Percentiles rank a stretch among this genome's conserved stretches.
These are phyloP conservation scores for Leccinum disarticulatum DNA, from an alignment of 768 basidiomycete genomes.

Conservation along the genomic window DNA sequence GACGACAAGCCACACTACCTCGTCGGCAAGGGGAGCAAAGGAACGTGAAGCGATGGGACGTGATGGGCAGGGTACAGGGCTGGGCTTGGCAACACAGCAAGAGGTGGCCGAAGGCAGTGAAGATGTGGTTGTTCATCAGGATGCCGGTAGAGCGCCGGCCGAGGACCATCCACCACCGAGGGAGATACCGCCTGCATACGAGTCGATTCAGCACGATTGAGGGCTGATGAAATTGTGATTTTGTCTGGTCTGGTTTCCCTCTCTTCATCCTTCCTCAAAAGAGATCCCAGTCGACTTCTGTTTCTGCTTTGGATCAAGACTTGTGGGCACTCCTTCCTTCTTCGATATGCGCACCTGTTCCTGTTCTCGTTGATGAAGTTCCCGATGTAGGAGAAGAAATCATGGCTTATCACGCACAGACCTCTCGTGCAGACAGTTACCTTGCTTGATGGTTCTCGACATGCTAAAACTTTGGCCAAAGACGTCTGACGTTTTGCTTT, in stretches of 20 bases:
- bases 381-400: not conserved
- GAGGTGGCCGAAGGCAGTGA: slow-evolving; percentile 21
- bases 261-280: not conserved
- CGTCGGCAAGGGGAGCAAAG: slow-evolving; percentile 17
- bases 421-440: not conserved
- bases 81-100: slow-evolving; percentile 22
- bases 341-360: not conserved
- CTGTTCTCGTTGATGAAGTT: not conserved
- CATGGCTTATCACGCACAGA: slow-evolving; percentile 6
- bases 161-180: slow-evolving; percentile 19
- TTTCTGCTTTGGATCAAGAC: not conserved
- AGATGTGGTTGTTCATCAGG: slow-evolving; percentile 29
- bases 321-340: not conserved
- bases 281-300: not conserved
- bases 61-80: slow-evolving; percentile 14
- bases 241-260: not conserved
- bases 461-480: not conserved
- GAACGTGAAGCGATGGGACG: slow-evolving; percentile 26
- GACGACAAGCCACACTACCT: slow-evolving; percentile 18
- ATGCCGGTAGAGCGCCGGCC: slow-evolving; percentile 25
- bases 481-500: not conserved
- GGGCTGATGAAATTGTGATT: not conserved
- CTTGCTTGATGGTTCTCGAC: not conserved
- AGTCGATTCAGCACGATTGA: slow-evolving; percentile 26
- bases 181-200: slow-evolving; percentile 32